Evolutionary conservation across 1,284 basidiomycete genomes (phyloP).

Genomic region (Xerocomus amazonicus): DNA sequence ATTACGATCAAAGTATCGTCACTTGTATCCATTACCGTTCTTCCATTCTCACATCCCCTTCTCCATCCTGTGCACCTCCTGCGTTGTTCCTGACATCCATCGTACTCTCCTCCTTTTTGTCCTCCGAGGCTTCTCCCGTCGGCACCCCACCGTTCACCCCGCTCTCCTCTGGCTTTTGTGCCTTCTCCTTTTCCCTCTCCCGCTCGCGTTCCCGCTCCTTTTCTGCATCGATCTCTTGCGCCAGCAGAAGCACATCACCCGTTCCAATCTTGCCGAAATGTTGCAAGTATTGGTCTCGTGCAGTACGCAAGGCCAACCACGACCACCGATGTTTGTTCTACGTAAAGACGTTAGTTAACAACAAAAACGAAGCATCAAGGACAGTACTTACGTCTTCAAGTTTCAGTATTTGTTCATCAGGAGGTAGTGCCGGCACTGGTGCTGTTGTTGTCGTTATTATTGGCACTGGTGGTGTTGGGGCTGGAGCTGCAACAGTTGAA

Average conservation of each 20-base stretch:
- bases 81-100: too few species aligned
- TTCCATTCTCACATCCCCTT: constrained; percentile 59
- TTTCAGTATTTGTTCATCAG: constrained; percentile 52
- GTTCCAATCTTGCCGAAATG: constrained; percentile 77
- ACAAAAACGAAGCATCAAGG: not conserved
- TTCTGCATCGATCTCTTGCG: constrained; percentile 66
- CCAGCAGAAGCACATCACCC: constrained; percentile 65
- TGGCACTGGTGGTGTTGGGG: constrained; percentile 14
- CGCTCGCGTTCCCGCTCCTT: constrained; percentile 39
- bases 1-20: not conserved
- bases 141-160: constrained; percentile 10
- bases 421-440: constrained; percentile 26
- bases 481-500: constrained; percentile 3
- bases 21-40: constrained; percentile 20
- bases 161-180: constrained; percentile 36
- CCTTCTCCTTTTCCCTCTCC: constrained; percentile 35
- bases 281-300: constrained; percentile 65
- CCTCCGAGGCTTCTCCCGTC: constrained; percentile 8
- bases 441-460: constrained; percentile 19
- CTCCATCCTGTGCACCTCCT: constrained; percentile 29
- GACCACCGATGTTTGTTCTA: constrained; percentile 71
- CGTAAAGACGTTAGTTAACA: constrained; percentile 10
- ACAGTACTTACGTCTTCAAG: constrained; percentile 56
- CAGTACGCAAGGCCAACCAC: constrained; percentile 75
- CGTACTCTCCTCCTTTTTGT: constrained; percentile 13